phyloP scores from a whole-genome alignment of 306 rosid genomes.

The Ammopiptanthus mongolicus region DNA sequence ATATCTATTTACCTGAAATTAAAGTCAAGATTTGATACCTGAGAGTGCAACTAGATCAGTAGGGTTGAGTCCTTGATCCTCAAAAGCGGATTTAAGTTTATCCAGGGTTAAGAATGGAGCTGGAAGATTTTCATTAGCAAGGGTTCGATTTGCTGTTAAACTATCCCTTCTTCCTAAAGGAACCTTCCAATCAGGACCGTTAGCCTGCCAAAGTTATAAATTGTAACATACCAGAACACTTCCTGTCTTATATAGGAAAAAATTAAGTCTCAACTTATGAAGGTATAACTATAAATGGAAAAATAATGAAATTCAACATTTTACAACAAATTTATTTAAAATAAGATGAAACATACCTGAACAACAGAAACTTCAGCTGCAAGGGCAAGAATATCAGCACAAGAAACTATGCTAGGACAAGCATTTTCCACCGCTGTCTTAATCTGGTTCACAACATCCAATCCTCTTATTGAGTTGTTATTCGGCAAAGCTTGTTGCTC shows the following conservation, averaged over 20 bases:
- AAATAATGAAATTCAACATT: no score
- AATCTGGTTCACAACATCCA: conserved; percentile 42
- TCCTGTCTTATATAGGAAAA: no score
- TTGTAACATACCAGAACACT: no score
- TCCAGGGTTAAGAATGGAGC: not conserved
- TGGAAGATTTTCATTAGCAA: conserved; percentile 35
- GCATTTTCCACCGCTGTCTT: conserved; percentile 39
- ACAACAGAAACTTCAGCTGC: conserved; percentile 34
- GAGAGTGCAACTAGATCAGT: conserved; percentile 54
- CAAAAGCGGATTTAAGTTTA: conserved; percentile 8
- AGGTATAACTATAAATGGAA: not conserved
- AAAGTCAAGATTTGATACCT: conserved; percentile 22
- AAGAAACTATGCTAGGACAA: conserved; percentile 42
- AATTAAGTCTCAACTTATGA: not conserved
- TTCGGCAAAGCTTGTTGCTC: conserved; percentile 32
- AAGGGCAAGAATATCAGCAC: conserved; percentile 49
- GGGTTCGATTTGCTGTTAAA: conserved; percentile 30
- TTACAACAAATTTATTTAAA: no score
- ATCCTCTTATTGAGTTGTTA: conserved; percentile 42
- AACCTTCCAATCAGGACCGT: conserved; percentile 44
- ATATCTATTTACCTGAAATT: not conserved
- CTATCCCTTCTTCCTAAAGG: conserved; percentile 49
- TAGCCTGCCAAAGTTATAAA: conserved; percentile 19
- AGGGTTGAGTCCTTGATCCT: conserved; percentile 31
- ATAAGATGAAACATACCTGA: conserved; percentile 13